Base-by-base conservation (phyloP, 1,284 basidiomycete species). In the Phellopilus nigrolimitatus region DNA sequence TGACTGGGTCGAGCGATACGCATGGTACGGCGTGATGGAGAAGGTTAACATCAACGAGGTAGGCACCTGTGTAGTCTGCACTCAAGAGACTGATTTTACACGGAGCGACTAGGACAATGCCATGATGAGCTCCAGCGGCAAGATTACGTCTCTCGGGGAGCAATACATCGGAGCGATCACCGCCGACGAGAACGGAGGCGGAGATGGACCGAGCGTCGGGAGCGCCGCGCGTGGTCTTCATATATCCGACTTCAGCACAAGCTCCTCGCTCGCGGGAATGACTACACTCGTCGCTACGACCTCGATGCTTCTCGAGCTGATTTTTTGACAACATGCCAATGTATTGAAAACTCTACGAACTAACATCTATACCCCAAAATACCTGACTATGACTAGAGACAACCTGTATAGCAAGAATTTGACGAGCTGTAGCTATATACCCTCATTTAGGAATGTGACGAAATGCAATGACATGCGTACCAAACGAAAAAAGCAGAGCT, bases 1-100 rank as follows among this genome's bases (percentile, higher is more conserved):
- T 1, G 57, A 61, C 17, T 75, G 69, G 68, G 66, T 75, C 12
- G 72, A 75, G 54, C 64, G 72, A 8, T 74, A 73, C 54, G 65
- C 71, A n/a, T 75, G 71, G 71, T 75, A 72, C 52, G 73, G 72
- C 4, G 71, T 70, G 9, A 71, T 72, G 68, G 58, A 60, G 36
- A 57, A 66, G 47, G 43, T 68, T 46, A 61, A 65, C 39, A 65
- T 68, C 4, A 65, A 67, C 45, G 49, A 55, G 53, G 66, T 66
- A 33, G n/a, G n/a, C n/a, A n/a, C n/a, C n/a, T n/a, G n/a, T n/a
- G n/a, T n/a, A n/a, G n/a, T n/a, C n/a, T n/a, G n/a, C n/a, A n/a
- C n/a, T n/a, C n/a, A n/a, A n/a, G n/a, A n/a, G n/a, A n/a, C n/a
- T n/a, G n/a, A n/a, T n/a, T n/a, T n/a, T n/a, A n/a, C n/a, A n/a